Base-by-base conservation (phyloP, 352 stramenopile genomes). In the Phytophthora tubulina region DNA sequence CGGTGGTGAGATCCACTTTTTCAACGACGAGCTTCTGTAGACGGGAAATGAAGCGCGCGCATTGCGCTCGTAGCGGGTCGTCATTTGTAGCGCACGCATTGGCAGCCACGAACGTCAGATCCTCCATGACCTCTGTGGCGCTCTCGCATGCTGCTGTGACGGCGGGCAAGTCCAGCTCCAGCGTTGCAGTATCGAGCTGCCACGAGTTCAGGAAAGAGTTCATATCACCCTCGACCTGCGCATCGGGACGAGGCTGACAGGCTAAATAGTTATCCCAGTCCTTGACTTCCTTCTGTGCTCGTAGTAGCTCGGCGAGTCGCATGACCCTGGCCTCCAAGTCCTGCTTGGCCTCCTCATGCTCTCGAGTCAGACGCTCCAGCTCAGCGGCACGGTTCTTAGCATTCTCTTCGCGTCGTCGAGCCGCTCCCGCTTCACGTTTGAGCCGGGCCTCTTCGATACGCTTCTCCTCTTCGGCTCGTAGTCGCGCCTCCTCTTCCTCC, bases 131-230 rank as follows among this genome's bases (percentile, higher is more conserved):
- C 11, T 82, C 70, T 3, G 75, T 80, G n/a, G 85, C 84, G 17
- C 76, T 84, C 15, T 86, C 82, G 21, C 82, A 93, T 3, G 80
- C 73, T 13, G 67, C 51, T 17, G 83, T 79, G 30, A 92, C 77
- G 0, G 52, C 50, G 6, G 69, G 62, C 39, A 78, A 31, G 42
- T 88, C 79, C 8, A 80, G 21, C 3, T 92, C 53, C 21, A 88
- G 70, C 0, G 78, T 79, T 6, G 82, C 75, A 10, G 80, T 79
- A 14, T 94, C 86, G 15, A 92, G 61, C 42, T 86, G 75, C 85
- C 84, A 95, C 36, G 85, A 89, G 67, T 94, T 92, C 14, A 95
- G 51, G 65, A 93, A 94, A 48, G 85, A 90, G 61, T 94, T 93
- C 81, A 95, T 89, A 58, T 95, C 86, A 54, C 82, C 81, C 56